Percentiles rank a stretch among this genome's conserved stretches.
phyloP scores from a whole-genome alignment of 2,329 filamentous ascomycete species.

The Calonectria honghensis region DNA sequence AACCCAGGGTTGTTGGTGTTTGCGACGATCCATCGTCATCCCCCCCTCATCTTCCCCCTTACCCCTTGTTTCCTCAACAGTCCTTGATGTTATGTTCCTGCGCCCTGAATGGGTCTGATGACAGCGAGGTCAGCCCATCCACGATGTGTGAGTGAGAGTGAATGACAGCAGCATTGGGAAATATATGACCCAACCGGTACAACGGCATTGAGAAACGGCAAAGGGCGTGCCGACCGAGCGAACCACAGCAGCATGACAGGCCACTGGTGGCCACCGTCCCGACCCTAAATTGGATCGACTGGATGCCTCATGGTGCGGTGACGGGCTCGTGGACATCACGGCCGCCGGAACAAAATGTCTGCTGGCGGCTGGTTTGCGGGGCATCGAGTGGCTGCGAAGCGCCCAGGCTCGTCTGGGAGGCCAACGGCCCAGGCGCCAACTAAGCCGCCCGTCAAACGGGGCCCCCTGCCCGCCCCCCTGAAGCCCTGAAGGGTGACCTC shows the following conservation, averaged over 20 bases:
- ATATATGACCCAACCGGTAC: slow-evolving; percentile 44
- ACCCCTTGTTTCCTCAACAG: slow-evolving; percentile 31
- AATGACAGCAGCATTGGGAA: slow-evolving; percentile 21
- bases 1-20: slow-evolving; percentile 11
- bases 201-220: slow-evolving; percentile 38
- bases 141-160: slow-evolving; percentile 19
- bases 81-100: slow-evolving; percentile 33
- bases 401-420: slow-evolving; percentile 39
- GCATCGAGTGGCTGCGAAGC: slow-evolving; percentile 50
- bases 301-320: slow-evolving; percentile 50
- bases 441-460: slow-evolving; percentile 7
- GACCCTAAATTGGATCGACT: slow-evolving; percentile 38
- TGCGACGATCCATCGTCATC: slow-evolving; percentile 40
- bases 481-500: slow-evolving; percentile 26
- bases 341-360: slow-evolving; percentile 35
- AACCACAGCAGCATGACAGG: slow-evolving; percentile 45
- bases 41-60: slow-evolving; percentile 6
- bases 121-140: slow-evolving; percentile 46
- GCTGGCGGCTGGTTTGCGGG: slow-evolving; percentile 49
- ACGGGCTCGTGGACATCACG: slow-evolving; percentile 25
- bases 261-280: slow-evolving; percentile 36
- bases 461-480: slow-evolving; percentile 21
- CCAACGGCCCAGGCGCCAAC: slow-evolving; percentile 18
- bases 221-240: slow-evolving; percentile 34
- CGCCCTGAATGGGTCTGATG: slow-evolving; percentile 42